Percentiles rank a stretch among this genome's conserved stretches.
Conservation (phyloP, 805 yeast genomes). For the Suhomyces kilbournensis region DNA sequence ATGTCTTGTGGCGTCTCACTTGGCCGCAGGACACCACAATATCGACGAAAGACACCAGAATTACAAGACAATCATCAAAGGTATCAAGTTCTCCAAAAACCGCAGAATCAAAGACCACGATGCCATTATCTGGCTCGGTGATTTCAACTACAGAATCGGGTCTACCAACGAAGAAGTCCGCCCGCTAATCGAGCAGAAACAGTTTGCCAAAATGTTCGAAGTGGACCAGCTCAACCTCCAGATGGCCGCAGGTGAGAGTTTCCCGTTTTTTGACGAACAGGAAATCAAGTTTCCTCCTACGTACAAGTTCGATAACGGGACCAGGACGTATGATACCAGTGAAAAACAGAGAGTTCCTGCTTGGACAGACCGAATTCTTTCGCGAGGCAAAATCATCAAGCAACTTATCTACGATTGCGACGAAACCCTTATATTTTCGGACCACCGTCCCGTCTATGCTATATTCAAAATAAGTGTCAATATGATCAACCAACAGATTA, state of each 20-base stretch:
- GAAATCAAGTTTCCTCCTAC: constrained; percentile 82
- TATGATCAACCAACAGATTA: constrained; percentile 61
- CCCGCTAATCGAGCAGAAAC: constrained; percentile 43
- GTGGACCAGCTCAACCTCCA: constrained; percentile 79
- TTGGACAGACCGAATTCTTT: constrained; percentile 86
- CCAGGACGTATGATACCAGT: constrained; percentile 76
- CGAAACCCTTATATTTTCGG: constrained; percentile 64
- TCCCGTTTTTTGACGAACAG: constrained; percentile 77
- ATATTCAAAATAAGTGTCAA: constrained; percentile 60
- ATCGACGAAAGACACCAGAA: constrained; percentile 83
- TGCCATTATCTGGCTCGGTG: constrained; percentile 90
- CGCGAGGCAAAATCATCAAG: constrained; percentile 53
- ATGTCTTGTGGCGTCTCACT: constrained; percentile 80
- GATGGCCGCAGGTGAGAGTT: constrained; percentile 68
- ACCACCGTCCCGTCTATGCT: constrained; percentile 88
- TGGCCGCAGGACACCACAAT: constrained; percentile 89
- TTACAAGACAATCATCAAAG: constrained; percentile 72
- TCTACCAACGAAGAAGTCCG: constrained; percentile 75
- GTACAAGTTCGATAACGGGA: constrained; percentile 86
- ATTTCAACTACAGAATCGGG: constrained; percentile 78
- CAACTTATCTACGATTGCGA: constrained; percentile 62
- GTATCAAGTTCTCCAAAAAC: constrained; percentile 59
- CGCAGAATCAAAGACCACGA: constrained; percentile 76
- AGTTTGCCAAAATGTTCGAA: constrained; percentile 51
- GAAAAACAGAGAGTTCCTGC: constrained; percentile 93